Base-by-base conservation (phyloP, 2,329 filamentous ascomycete genomes). In the Septoria linicola region DNA sequence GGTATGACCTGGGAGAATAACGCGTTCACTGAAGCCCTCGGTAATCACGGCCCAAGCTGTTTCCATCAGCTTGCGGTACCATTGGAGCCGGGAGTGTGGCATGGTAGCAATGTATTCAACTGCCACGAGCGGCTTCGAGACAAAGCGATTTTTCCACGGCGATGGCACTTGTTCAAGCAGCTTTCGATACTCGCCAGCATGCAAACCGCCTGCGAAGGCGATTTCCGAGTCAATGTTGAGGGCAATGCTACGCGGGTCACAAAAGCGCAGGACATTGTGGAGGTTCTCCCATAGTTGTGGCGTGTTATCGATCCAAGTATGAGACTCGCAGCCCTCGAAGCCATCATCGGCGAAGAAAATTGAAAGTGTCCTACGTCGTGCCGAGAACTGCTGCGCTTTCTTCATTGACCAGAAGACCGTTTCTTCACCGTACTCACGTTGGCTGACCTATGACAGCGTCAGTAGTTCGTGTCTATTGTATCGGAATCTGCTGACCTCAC, bases 401-500 rank as follows among this genome's bases (percentile, higher is more conserved):
- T 59, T 61, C 41, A 58, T 51, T 13, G 57, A 59, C 59, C 59
- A 59, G 57, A 61, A 61, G 2, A 52, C 46, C 3, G 57, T 61
- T 40, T 61, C 59, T 42, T 61, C 54, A 10, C 54, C 57, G 27
- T 61, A 58, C 35, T 61, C 59, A 17, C 51, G 51, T 43, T 59
- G 59, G n/a, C 41, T 51, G 42, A 57, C 46, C 54, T 59, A 14
- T 10, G n/a, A 8, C 1, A 14, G 4, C 2, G 39, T 49, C 40
- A 49, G 39, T 30, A 4, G 13, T 16, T 27, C 4, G 14, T 5
- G 2, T 13, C 8, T 3, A 25, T 16, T 8, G 10, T 3, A 13
- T 30, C 13, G 16, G 25, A 27, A 1, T 13, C 20, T 8, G 20
- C 16, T 8, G 8, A 16, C 19, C 39, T 16, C 45, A 59, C 57